These are phyloP conservation scores for Sporothrix sp. DNA, from an alignment of 2,329 filamentous ascomycete genomes.

Conservation along the genomic window DNA sequence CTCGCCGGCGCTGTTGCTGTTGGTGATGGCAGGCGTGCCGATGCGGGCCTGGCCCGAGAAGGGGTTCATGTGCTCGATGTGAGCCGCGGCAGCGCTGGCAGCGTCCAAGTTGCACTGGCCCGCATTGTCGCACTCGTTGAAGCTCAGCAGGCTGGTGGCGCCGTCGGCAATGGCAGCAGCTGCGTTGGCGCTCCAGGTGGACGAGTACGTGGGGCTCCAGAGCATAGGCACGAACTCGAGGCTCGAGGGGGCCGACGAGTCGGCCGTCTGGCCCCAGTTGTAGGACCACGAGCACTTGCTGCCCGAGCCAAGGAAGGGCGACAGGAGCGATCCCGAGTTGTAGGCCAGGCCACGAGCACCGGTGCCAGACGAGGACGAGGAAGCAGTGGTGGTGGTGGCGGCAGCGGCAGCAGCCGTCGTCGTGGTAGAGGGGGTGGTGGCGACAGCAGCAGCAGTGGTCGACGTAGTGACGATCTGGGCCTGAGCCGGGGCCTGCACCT, in stretches of 20 bases:
- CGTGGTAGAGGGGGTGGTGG: slow-evolving; percentile 15
- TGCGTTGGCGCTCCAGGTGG: slow-evolving; percentile 42
- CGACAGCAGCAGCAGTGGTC: slow-evolving; percentile 14
- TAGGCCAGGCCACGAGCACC: slow-evolving; percentile 59
- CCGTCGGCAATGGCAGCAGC: slow-evolving; percentile 43
- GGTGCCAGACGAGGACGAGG: slow-evolving; percentile 23
- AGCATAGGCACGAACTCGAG: slow-evolving; percentile 59
- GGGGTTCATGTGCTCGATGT: slow-evolving; percentile 46
- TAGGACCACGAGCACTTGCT: slow-evolving; percentile 49
- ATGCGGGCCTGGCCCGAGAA: slow-evolving; percentile 45
- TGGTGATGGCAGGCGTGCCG: slow-evolving; percentile 52
- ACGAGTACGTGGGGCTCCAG: slow-evolving; percentile 44
- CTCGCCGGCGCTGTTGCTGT: slow-evolving; percentile 39
- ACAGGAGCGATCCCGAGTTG: slow-evolving; percentile 48
- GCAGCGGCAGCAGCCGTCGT: slow-evolving; percentile 16
- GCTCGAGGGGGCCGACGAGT: slow-evolving; percentile 31
- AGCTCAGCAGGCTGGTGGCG: slow-evolving; percentile 49
- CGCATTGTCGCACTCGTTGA: slow-evolving; percentile 61
- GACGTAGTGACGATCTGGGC: slow-evolving; percentile 3
- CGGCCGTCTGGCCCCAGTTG: slow-evolving; percentile 51
- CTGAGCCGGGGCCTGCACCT: background rate
- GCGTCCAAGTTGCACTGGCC: slow-evolving; percentile 50
- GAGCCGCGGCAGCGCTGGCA: slow-evolving; percentile 40
- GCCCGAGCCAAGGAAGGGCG: slow-evolving; percentile 36
- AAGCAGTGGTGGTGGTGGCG: slow-evolving; percentile 13